Evolutionary conservation across 2,329 filamentous ascomycete species (phyloP).

Genomic region (Phyllosticta capitalensis): DNA sequence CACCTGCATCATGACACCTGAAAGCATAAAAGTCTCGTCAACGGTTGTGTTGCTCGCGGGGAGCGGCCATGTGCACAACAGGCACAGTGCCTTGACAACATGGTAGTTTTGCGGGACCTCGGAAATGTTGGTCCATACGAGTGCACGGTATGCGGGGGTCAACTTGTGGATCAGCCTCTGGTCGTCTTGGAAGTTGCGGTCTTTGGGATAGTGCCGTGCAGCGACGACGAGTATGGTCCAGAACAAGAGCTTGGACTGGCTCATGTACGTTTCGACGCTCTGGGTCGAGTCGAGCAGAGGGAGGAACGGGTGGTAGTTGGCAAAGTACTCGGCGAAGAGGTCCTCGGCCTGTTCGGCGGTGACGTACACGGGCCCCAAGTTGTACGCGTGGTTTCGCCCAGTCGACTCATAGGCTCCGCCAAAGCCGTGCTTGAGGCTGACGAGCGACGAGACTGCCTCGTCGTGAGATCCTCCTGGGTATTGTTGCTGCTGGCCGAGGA

Average conservation of each 20-base stretch:
- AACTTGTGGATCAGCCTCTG: constrained; percentile 57
- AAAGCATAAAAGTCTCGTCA: constrained; percentile 72
- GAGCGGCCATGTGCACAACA: constrained; percentile 73
- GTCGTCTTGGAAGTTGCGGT: constrained; percentile 46
- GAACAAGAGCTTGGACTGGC: constrained; percentile 71
- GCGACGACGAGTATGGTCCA: constrained; percentile 75
- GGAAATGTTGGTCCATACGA: constrained; percentile 68
- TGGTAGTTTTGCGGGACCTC: constrained; percentile 71
- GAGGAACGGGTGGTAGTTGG: constrained; percentile 66
- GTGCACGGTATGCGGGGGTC: constrained; percentile 54
- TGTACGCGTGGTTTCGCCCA: constrained; percentile 5
- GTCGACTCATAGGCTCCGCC: neutral
- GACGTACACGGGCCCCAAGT: constrained; percentile 8
- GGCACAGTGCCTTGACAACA: constrained; percentile 70
- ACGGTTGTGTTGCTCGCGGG: constrained; percentile 72
- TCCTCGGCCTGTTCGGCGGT: constrained; percentile 33
- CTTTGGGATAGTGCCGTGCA: constrained; percentile 57
- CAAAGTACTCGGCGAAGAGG: constrained; percentile 67
- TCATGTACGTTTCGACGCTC: constrained; percentile 59
- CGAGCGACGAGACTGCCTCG: constrained; percentile 9
- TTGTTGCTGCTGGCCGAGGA: constrained; percentile 10
- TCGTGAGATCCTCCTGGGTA: constrained; percentile 16
- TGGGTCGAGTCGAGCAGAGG: constrained; percentile 62
- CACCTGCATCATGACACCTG: constrained; percentile 78
- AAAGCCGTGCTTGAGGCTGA: constrained; percentile 11